Conservation (phyloP, 2,329 filamentous ascomycete genomes). For the Colletotrichum incanum region DNA sequence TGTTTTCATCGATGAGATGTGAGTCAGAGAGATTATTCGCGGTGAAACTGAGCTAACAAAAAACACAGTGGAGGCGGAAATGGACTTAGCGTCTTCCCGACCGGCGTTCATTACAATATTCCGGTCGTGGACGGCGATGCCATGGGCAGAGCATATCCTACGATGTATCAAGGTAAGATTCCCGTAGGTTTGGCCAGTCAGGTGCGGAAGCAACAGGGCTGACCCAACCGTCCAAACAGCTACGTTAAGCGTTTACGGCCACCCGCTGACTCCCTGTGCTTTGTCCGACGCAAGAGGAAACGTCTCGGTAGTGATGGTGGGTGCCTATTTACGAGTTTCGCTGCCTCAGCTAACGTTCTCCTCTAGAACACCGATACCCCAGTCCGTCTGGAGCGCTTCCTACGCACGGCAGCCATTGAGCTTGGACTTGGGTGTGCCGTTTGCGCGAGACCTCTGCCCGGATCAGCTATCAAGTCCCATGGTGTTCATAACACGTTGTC, state of each 20-base stretch:
- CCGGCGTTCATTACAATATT: constrained; percentile 54
- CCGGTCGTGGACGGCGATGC: constrained; percentile 56
- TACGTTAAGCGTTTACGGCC: constrained; percentile 57
- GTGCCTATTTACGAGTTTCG: neutral
- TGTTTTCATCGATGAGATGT: constrained; percentile 58
- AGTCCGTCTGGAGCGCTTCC: constrained; percentile 53
- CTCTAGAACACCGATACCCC: constrained; percentile 53
- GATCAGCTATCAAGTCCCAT: constrained; percentile 52
- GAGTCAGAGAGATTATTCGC: constrained; percentile 23
- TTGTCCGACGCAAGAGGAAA: constrained; percentile 50
- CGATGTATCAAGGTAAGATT: constrained; percentile 48
- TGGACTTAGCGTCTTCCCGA: constrained; percentile 54
- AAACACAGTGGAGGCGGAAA: constrained; percentile 60
- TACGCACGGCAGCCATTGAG: constrained; percentile 56
- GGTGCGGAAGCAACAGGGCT: constrained; percentile 47
- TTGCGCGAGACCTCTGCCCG: constrained; percentile 53
- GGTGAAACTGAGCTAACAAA: constrained; percentile 26
- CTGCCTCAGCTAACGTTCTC: neutral
- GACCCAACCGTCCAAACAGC: constrained; percentile 44
- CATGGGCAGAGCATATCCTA: constrained; percentile 58
- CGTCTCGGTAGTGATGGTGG: constrained; percentile 48
- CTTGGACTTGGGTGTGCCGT: constrained; percentile 57
- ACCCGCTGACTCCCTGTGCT: constrained; percentile 54
- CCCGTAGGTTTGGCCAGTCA: constrained; percentile 47
- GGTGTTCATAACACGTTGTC: constrained; percentile 54